Conservation (phyloP, 129 eudicot genomes). For the Flaveria trinervia region DNA sequence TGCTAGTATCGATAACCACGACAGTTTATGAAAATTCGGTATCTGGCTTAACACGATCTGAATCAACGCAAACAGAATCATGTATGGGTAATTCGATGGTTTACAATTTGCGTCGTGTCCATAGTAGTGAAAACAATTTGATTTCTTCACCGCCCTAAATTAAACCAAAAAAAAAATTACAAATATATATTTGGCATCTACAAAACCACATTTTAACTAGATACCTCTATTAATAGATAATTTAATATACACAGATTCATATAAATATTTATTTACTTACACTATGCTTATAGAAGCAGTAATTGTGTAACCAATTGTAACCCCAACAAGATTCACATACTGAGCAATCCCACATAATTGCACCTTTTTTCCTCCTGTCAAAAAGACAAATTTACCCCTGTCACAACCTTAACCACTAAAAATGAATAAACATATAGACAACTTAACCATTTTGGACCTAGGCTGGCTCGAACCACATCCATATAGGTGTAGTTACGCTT, state of each 20-base stretch:
- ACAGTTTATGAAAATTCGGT: constrained; percentile 77
- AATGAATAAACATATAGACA: neutral
- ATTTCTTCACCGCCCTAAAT: constrained; percentile 71
- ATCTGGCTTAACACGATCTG: constrained; percentile 79
- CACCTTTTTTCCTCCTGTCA: constrained; percentile 75
- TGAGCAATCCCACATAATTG: constrained; percentile 89
- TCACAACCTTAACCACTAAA: neutral
- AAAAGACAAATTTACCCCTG: constrained; percentile 19
- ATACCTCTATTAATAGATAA: too few species aligned
- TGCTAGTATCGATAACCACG: constrained; percentile 89
- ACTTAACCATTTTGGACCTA: constrained; percentile 44
- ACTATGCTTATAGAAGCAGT: constrained; percentile 96
- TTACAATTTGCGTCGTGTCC: constrained; percentile 54
- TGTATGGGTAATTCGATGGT: constrained; percentile 58
- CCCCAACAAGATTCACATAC: constrained; percentile 71
- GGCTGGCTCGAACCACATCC: constrained; percentile 73
- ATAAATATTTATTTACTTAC: constrained; percentile 46
- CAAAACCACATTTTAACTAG: too few species aligned
- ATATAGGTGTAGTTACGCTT: constrained; percentile 79
- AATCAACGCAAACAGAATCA: constrained; percentile 58
- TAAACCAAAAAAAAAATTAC: neutral
- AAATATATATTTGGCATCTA: too few species aligned
- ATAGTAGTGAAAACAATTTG: constrained; percentile 71
- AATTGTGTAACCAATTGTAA: constrained; percentile 90
- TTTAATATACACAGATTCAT: neutral